Evolutionary conservation across 352 stramenopile species (phyloP), one percentile per base, ranked within the genome.

Genomic region (Globisporangium acanthophoron): DNA sequence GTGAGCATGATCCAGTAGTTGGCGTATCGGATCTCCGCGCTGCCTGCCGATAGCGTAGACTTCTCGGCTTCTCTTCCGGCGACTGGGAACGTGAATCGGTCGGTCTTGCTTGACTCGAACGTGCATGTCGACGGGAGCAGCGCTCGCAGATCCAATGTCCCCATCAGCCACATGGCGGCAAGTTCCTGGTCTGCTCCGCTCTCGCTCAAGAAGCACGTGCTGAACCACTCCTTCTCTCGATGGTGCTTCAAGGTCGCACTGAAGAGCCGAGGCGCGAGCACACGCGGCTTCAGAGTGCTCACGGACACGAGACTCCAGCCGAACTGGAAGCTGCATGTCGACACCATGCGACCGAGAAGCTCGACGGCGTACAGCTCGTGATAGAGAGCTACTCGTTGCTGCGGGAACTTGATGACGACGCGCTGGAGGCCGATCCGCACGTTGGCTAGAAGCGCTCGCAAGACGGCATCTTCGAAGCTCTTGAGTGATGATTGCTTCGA

Each of bases 1-100:
- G 81, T 88, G 13, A 94, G 56, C 58, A 78, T 69, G 5, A 87
- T 33, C 84, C 84, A 93, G 47, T 80, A 92, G 51, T 80, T 78
- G 18, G 78, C 79, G 57, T 89, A 76, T 37, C 63, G 60, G 37
- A 70, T 57, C 57, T 61, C 45, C 4, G 24, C 41, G 5, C 39
- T 48, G 6, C 21, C n/a, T 11, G 35, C 46, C 39, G 20, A 18
- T 39, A 31, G 5, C 65, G 18, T 4, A 18, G 39, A 13, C 13
- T 55, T 12, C 56, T 15, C 43, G 39, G 20, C 49, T 6, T 6
- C 12, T 15, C 37, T 13, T 18, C 37, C 47, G 7, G 18, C 8
- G 0, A 47, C 24, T 45, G 57, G 57, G 35, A 85, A 54, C 1
- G 45, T 58, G 18, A 76, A 81, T n/a, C 46, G 48, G 16, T 66